phyloP scores from a whole-genome alignment of 108 stramenopile species.

The Pseudonitzschia pungens region DNA sequence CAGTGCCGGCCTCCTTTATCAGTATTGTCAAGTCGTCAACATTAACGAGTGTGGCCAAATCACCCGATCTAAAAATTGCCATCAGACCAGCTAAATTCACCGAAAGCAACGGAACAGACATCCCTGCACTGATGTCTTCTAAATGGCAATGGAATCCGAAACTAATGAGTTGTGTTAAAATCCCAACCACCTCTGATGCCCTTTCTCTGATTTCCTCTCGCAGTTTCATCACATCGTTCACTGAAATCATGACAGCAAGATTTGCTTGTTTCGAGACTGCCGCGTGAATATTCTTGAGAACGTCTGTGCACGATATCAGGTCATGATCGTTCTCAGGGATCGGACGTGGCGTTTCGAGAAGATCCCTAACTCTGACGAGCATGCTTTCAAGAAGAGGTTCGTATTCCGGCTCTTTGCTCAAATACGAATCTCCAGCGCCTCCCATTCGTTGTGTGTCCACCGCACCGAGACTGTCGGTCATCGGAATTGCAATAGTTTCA shows the following conservation, averaged over 20 bases:
- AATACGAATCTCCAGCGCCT: background rate
- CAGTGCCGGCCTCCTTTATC: slow-evolving; percentile 51
- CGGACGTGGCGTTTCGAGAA: slow-evolving; percentile 26
- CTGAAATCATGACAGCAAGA: slow-evolving; percentile 16
- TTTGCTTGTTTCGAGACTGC: slow-evolving; percentile 42
- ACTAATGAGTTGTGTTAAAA: slow-evolving; percentile 49
- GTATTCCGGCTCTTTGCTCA: background rate
- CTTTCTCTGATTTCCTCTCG: slow-evolving; percentile 33
- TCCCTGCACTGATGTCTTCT: slow-evolving; percentile 26
- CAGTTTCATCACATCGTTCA: slow-evolving; percentile 18
- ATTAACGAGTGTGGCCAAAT: slow-evolving; percentile 34
- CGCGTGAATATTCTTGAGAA: slow-evolving; percentile 50
- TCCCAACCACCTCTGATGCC: slow-evolving; percentile 31
- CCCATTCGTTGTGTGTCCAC: background rate
- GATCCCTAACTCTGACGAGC: slow-evolving; percentile 26
- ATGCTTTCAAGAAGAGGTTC: slow-evolving; percentile 6
- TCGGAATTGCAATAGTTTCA: background rate
- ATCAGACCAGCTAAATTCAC: slow-evolving; percentile 55
- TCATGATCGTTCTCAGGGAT: slow-evolving; percentile 38
- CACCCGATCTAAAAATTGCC: slow-evolving; percentile 54
- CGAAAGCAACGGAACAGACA: slow-evolving; percentile 68
- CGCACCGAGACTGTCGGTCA: background rate
- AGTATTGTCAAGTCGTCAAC: slow-evolving; percentile 55
- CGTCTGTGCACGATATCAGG: slow-evolving; percentile 33
- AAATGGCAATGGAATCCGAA: slow-evolving; percentile 59